Base-by-base conservation (phyloP, 139 green algal genomes). In the Tetraselmis striata region DNA sequence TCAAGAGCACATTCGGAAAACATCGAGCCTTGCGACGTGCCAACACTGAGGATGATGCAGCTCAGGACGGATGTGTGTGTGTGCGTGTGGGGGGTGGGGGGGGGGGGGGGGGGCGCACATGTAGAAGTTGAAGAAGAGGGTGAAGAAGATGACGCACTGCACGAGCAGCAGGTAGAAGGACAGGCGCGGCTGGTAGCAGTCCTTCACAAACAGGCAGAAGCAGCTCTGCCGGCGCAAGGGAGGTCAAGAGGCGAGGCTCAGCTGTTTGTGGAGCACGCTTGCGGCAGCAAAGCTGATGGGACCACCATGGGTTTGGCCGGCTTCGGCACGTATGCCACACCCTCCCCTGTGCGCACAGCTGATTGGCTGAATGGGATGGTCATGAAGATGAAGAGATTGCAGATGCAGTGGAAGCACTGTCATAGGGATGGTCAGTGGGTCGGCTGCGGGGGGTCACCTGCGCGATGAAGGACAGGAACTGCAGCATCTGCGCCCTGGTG, bases 401-500 rank as follows among this genome's bases (percentile, higher is more conserved):
- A 81, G 5, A 67, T 18, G 45, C 31, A 81, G 31, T 77, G 25
- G n/a, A 81, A 2, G 77, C 23, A 82, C 18, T 45, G 45, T 25
- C 23, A 84, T n/a, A 30, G 77, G 28, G 18, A 29, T 25, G 59
- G 27, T 78, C 5, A 28, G 29, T 18, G 26, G 45, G 45, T 67
- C 45, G 18, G 45, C 11, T 67, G 45, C 5, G 45, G 45, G 45
- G 45, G 11, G 45, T 79, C 26, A 83, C 82, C 79, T 87, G 83
- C 27, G 30, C 77, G 29, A 87, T 82, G 67, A 84, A 87, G 28
- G 29, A 59, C 18, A 87, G 75, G 78, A 91, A 89, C 78, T 91
- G 87, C 1, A 86, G 75, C 83, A 91, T 87, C 77, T 91, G 87
- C 29, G 80, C 59, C 28, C 32, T 59, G 25, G 87, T 91, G 75